These are phyloP conservation scores for Podaxis sp. DNA, from an alignment of 768 basidiomycete species.

Conservation along the genomic window DNA sequence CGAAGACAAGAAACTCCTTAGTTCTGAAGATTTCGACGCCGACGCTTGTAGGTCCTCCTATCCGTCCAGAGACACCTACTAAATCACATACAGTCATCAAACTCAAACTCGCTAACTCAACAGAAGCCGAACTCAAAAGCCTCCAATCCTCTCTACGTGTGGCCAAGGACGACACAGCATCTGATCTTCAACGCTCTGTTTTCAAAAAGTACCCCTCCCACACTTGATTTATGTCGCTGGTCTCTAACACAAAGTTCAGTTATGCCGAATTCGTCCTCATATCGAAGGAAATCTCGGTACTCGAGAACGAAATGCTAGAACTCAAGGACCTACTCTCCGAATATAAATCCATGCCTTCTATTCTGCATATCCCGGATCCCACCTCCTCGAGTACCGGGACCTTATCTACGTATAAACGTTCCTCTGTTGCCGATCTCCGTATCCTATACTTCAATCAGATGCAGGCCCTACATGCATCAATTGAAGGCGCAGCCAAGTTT, in stretches of 20 bases:
- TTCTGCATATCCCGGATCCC: slow-evolving; percentile 86
- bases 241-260: slow-evolving; percentile 40
- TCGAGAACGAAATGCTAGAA: slow-evolving; percentile 98
- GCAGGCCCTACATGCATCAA: slow-evolving; percentile 82
- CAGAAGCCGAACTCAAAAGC: slow-evolving; percentile 74
- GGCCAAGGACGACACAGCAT: slow-evolving; percentile 70
- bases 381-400: slow-evolving; percentile 53
- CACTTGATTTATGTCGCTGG: background rate
- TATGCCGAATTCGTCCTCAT: slow-evolving; percentile 97
- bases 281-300: slow-evolving; percentile 93
- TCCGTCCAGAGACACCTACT: background rate
- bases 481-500: slow-evolving; percentile 95
- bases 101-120: slow-evolving; percentile 85
- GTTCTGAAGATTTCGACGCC: slow-evolving; percentile 82
- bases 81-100: slow-evolving; percentile 52
- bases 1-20: slow-evolving; percentile 66
- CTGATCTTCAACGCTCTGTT: slow-evolving; percentile 86
- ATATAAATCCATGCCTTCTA: slow-evolving; percentile 94
- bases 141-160: slow-evolving; percentile 74
- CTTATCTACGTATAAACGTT: slow-evolving; percentile 58
- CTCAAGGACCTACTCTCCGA: slow-evolving; percentile 92
- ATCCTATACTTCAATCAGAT: slow-evolving; percentile 95
- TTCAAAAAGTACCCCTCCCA: slow-evolving; percentile 78
- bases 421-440: slow-evolving; percentile 93
- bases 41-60: slow-evolving; percentile 70